Base-by-base conservation (phyloP, 2,329 filamentous ascomycete species). In the Fusarium anthophilum region DNA sequence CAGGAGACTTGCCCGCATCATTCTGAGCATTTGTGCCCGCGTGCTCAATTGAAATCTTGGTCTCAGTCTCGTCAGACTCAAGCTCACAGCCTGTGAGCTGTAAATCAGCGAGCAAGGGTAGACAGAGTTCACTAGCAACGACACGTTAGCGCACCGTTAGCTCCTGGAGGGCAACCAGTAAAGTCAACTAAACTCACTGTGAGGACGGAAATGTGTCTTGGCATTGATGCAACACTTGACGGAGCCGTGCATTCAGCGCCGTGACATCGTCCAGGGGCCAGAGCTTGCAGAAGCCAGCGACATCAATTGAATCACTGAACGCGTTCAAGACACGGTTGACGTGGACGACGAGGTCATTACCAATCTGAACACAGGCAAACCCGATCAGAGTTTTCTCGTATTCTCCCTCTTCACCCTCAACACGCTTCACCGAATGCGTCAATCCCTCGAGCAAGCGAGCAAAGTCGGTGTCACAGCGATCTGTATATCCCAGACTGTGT, bases 301-400 rank as follows among this genome's bases (percentile, higher is more conserved):
- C 32, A 11, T 72, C 53, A 45, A 77, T 56, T 55, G 15, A 47
- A 17, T 35, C 55, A 47, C 30, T 43, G 12, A 56, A 32, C 3
- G 44, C 53, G 17, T 45, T 39, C 8, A 63, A 53, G 20, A 69
- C 39, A 22, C 68, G 73, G 47, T 63, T 62, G 43, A 80, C 45
- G 47, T 79, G 77, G 12, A 80, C 43, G 3, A 71, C 28, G 13
- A 81, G 51, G 22, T 78, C 79, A 35, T 71, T 62, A n/a, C 70
- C 77, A 26, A 81, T 72, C 56, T 78, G 79, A 71, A 69, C 51
- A 38, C 75, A 79, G 28, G 73, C 66, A 45, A 72, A 72, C 53
- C 28, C 57, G 69, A 65, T 57, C 35, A 43, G 37, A n/a, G n/a
- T 48, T 15, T 58, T n/a, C 39, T 67, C 24, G 38, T 41, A 45